Evolutionary conservation across 2,329 filamentous ascomycete species (phyloP).

Genomic region (Pyrenophora teres): DNA sequence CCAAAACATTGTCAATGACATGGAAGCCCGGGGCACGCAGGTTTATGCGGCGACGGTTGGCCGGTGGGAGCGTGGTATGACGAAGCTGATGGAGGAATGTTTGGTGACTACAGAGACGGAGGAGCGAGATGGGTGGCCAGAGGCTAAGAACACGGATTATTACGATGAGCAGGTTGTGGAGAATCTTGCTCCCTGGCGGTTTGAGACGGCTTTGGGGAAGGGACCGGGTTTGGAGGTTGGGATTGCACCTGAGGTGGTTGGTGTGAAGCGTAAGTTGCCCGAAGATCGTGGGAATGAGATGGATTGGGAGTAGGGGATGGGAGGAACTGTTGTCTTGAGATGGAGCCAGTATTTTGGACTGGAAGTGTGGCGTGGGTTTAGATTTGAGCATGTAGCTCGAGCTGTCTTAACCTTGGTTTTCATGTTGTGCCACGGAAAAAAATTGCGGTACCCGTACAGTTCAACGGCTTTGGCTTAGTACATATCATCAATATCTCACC

Average conservation of each 20-base stretch:
- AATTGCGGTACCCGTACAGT: no score
- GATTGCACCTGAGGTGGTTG: neutral
- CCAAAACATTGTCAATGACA: neutral
- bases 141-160: no score
- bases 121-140: neutral
- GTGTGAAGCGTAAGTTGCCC: neutral
- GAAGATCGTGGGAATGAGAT: no score
- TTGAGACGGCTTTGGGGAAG: constrained; percentile 3
- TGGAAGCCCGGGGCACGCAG: neutral
- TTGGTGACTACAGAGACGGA: neutral
- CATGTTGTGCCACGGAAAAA: no score
- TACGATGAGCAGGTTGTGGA: neutral
- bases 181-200: neutral
- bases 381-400: no score
- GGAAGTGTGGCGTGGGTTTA: no score
- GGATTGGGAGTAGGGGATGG: no score
- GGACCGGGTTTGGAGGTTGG: neutral
- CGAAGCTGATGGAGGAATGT: neutral
- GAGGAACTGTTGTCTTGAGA: no score
- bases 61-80: constrained; percentile 1
- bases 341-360: no score
- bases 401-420: no score
- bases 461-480: no score
- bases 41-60: neutral
- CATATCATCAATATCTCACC: no score